Base-by-base conservation (phyloP, 352 stramenopile species). In the Lagenidium giganteum region DNA sequence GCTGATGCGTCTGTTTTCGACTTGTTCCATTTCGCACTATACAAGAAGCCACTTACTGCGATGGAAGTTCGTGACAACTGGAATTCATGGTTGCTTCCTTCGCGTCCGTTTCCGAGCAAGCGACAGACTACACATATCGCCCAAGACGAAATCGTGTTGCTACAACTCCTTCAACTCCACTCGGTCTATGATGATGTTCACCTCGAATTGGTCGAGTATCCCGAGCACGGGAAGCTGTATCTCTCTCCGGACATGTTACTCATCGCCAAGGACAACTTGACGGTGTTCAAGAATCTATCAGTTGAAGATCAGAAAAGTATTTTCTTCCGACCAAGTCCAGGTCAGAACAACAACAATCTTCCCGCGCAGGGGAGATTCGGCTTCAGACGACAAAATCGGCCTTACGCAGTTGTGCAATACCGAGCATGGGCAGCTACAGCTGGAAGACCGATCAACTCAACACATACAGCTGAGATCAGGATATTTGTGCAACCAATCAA, bases 11-110 rank as follows among this genome's bases (percentile, higher is more conserved):
- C 74, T 8, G 65, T 34, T 5, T 87, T 87, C 33, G 77, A 89
- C 30, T 23, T 89, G 13, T 89, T 87, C 33, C 74, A 89, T 25
- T 83, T 89, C 30, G 71, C 65, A 7, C 71, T 89, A 1, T 87
- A 86, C 37, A 60, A 64, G 17, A 56, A 44, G 17, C 37, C 51
- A 13, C 25, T 64, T 13, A 34, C 27, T 12, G 38, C 26, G 17
- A 37, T 27, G 13, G 8, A 28, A n/a, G 40, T 18, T 16, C 23
- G 40, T 2, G 31, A 27, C 8, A 61, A 58, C 38, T 71, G 59
- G 43, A 47, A 60, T 17, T 26, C 14, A 3, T 46, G 51, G 34
- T 41, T 85, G 21, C 49, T 68, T 1, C 69, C 75, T 8, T 64
- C 64, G 14, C 61, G 70, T 6, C 61, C 67, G 8, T 77, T 87